Evolutionary conservation across 148 eudicot genomes (phyloP).

Genomic region (Limonium bicolor): DNA sequence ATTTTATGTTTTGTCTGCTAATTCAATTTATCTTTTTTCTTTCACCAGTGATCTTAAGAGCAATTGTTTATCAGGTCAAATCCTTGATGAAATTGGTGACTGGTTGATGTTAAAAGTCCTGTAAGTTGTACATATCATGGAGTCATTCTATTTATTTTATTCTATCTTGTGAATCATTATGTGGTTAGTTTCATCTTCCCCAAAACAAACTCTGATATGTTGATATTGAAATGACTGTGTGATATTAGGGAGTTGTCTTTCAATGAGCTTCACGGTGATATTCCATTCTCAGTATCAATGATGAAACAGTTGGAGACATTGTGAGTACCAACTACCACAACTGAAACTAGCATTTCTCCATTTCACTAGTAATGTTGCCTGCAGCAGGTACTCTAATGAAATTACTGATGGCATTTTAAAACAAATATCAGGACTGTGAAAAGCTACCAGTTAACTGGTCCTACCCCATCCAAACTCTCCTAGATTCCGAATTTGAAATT

Average conservation of each 20-base stretch:
- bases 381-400: no score
- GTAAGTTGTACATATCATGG: conserved; percentile 40
- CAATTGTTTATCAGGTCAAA: conserved; percentile 75
- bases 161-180: background rate
- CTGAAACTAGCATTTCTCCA: no score
- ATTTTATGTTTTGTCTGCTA: no score
- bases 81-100: conserved; percentile 97
- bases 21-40: background rate
- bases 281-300: conserved; percentile 89
- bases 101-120: conserved; percentile 52
- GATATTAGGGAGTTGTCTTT: conserved; percentile 66
- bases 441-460: conserved; percentile 82
- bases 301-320: conserved; percentile 65
- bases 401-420: no score
- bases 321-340: no score
- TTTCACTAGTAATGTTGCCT: no score
- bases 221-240: background rate
- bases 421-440: conserved; percentile 78
- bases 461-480: conserved; percentile 91
- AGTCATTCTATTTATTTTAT: background rate
- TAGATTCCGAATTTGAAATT: conserved; percentile 86
- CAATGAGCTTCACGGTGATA: conserved; percentile 75
- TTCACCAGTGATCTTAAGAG: conserved; percentile 68
- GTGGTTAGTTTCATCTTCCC: background rate
- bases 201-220: background rate